phyloP scores from a whole-genome alignment of 2,329 filamentous ascomycete genomes.

The Monilinia fructicola region DNA sequence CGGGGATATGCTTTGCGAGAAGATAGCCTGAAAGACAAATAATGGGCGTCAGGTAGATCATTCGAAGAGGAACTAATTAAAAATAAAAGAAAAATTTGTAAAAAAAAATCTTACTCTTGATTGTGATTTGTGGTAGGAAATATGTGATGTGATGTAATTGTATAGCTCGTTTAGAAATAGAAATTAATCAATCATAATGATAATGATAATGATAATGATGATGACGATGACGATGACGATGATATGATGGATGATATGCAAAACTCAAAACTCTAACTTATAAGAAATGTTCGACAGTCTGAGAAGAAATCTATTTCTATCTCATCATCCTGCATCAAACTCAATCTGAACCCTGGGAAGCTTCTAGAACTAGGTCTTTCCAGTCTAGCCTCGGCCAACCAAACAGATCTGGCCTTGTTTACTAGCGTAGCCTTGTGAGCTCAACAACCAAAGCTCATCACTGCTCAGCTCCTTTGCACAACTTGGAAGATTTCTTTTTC shows the following conservation, averaged over 20 bases:
- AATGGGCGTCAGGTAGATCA: constrained; percentile 25
- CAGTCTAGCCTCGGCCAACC: constrained; percentile 18
- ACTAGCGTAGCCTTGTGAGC: constrained; percentile 14
- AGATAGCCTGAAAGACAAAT: constrained; percentile 1
- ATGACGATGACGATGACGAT: no score
- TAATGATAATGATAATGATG: no score
- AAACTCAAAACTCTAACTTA: no score
- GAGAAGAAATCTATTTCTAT: no score
- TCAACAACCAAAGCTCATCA: constrained; percentile 5
- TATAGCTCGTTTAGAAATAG: background rate
- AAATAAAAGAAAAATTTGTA: background rate
- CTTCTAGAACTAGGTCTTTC: constrained; percentile 8
- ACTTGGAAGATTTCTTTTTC: background rate
- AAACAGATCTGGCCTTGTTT: constrained; percentile 15
- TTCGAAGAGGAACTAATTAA: constrained; percentile 17
- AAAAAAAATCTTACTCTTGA: background rate
- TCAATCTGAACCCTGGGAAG: background rate
- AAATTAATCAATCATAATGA: no score
- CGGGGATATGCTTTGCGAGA: constrained; percentile 21
- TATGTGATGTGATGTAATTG: background rate
- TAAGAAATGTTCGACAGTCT: no score
- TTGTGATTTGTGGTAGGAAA: background rate
- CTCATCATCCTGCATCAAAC: background rate
- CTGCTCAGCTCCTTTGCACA: constrained; percentile 1
- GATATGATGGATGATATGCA: no score